Base-by-base conservation (phyloP, 805 yeast genomes). In the Metschnikowia lochheadii region DNA sequence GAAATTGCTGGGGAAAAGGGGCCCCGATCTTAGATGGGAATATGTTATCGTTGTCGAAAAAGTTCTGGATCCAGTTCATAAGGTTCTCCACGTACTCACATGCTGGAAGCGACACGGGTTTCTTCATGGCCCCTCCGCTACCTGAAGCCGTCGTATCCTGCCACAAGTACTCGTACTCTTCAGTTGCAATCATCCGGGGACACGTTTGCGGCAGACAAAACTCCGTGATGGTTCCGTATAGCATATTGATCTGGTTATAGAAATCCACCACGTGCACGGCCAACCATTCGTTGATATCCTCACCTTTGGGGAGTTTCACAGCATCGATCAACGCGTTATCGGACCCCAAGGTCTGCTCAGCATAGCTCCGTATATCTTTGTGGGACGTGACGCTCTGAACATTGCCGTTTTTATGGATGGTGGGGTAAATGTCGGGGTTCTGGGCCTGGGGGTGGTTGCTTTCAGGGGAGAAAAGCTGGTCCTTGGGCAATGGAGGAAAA, bases 201-300 rank as follows among this genome's bases (percentile, higher is more conserved):
- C 99, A 94, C 2, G 95, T 80, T n/a, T 73, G 68, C 2, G 98
- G 97, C 0, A 97, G 89, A 67, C 99, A 94, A 63, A 94, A 91
- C 69, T 90, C 96, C 1, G 98, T 92, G 56, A 94, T 87, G 3
- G 97, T 83, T 8, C 97, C 97, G 61, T 94, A 92, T 6, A 92
- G 74, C 99, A 92, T 94, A 69, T 92, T 92, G 57, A 92, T 85
- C 66, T 92, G 99, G 66, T 91, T 91, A 71, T 88, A 92, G 64
- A 92, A 94, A 67, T 92, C 98, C 15, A 91, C 97, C n/a, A 92
- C 94, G 65, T 92, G 96, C 11, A 91, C 96, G 0, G 99, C 98
- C 50, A 92, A 70, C 99, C 99, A 92, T 66, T 92, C 99, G 60
- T 86, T 85, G 49, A 83, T 64, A 61, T 89, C 94, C 68, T 92